Evolutionary conservation across 805 yeast genomes (phyloP), one percentile per base, ranked within the genome.

Genomic region (Metschnikowia hibisci): DNA sequence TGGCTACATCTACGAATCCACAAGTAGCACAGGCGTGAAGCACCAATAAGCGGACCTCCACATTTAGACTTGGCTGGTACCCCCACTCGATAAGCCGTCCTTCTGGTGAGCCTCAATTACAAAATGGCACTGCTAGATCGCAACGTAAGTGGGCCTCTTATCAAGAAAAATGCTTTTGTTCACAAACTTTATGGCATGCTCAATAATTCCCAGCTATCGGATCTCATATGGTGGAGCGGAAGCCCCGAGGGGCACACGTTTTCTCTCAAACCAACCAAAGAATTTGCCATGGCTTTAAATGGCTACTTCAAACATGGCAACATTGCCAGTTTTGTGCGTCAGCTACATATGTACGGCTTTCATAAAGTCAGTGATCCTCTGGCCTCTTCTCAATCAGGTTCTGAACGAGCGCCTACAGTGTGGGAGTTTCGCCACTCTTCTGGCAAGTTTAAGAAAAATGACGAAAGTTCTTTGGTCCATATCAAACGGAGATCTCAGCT

Each of bases 311-410:
- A 91, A 61, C 97, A 90, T 66, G 95, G 95, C 3, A 91, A 91
- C 59, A 88, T 90, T 23, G 88, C 96, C 18, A 82, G 91, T 47
- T 91, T 91, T 68, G 96, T 91, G 28, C 78, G 97, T 36, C 97
- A 91, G 64, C 70, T 90, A 35, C 96, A 91, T 69, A 91, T 90
- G 97, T 89, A 89, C 61, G 96, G 96, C 1, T 89, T 90, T 68
- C 96, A 90, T 63, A 89, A 90, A 66, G 82, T 85, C 7, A 77
- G 67, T 47, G 81, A 77, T 46, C 71, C 70, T 8, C 55, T 37
- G 33, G 33, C 32, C 27, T 39, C 32, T 38, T 42, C 42, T 11
- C 45, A 39, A 20, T 32, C 31, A 20, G 28, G 33, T 22, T 28
- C 27, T 4, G 56, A 50, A 41, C 55, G 55, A 33, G 63, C 58